These are phyloP conservation scores for Torulaspora franciscae DNA, from an alignment of 805 yeast species.

Conservation along the genomic window DNA sequence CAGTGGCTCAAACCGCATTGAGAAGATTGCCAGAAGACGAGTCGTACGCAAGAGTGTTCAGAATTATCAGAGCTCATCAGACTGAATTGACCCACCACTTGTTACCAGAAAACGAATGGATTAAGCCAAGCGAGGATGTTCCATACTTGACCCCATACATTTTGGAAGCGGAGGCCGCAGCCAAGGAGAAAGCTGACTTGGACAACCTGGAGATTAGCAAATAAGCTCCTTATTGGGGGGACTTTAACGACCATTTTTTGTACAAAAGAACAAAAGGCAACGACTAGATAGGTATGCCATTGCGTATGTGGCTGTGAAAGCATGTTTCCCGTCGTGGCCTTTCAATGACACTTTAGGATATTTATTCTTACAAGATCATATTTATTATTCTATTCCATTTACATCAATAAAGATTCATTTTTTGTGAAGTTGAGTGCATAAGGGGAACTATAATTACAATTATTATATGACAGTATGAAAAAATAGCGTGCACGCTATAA, in stretches of 20 bases:
- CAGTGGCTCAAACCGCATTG: slow-evolving; percentile 79
- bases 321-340: neutral
- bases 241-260: neutral
- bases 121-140: slow-evolving; percentile 72
- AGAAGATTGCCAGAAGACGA: slow-evolving; percentile 80
- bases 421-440: slow-evolving; percentile 2
- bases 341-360: slow-evolving; percentile 1
- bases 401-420: slow-evolving; percentile 1
- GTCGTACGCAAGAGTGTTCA: slow-evolving; percentile 84
- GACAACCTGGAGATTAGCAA: slow-evolving; percentile 59
- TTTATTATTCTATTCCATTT: slow-evolving; percentile 4
- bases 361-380: slow-evolving; percentile 4
- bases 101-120: slow-evolving; percentile 73
- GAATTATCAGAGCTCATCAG: slow-evolving; percentile 91
- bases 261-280: neutral
- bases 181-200: slow-evolving; percentile 78
- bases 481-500: neutral
- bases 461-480: neutral
- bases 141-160: slow-evolving; percentile 84
- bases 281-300: neutral
- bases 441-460: slow-evolving; percentile 5
- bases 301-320: too few relatives aligned
- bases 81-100: slow-evolving; percentile 75
- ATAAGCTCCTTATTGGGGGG: slow-evolving; percentile 6
- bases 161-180: slow-evolving; percentile 91